Conservation (phyloP, 2,329 filamentous ascomycete genomes). For the Trichoderma sp. region DNA sequence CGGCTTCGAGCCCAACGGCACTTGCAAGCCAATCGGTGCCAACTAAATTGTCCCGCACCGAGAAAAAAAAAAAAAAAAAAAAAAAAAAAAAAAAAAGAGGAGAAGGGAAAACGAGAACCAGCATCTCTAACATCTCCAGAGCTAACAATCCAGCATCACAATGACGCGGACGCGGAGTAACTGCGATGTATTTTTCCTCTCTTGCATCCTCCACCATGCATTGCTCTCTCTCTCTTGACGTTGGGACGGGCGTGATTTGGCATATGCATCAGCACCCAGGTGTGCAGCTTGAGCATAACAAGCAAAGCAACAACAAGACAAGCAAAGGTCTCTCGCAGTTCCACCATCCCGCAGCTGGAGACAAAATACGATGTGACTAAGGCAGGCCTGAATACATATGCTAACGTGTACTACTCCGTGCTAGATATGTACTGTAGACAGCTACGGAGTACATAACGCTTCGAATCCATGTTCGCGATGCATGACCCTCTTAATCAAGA, state of each 20-base stretch:
- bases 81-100: neutral
- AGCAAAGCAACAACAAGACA: neutral
- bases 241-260: neutral
- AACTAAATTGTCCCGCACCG: neutral
- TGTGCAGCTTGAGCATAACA: neutral
- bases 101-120: too few species aligned
- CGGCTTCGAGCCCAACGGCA: neutral
- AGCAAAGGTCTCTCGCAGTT: neutral
- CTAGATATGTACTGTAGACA: neutral
- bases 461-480: constrained; percentile 8
- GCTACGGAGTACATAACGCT: neutral
- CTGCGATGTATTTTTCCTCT: constrained; percentile 1
- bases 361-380: neutral
- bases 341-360: neutral
- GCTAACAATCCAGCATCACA: neutral
- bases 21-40: neutral
- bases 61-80: neutral
- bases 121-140: neutral
- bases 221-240: neutral
- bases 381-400: neutral
- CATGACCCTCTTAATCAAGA: constrained; percentile 15
- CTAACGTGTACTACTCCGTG: neutral
- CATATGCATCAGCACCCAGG: constrained; percentile 12
- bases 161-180: constrained; percentile 1
- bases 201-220: neutral